Evolutionary conservation across 495 filamentous ascomycete species (phyloP), one percentile per base, ranked within the genome.

Genomic region (Podospora appendiculata): DNA sequence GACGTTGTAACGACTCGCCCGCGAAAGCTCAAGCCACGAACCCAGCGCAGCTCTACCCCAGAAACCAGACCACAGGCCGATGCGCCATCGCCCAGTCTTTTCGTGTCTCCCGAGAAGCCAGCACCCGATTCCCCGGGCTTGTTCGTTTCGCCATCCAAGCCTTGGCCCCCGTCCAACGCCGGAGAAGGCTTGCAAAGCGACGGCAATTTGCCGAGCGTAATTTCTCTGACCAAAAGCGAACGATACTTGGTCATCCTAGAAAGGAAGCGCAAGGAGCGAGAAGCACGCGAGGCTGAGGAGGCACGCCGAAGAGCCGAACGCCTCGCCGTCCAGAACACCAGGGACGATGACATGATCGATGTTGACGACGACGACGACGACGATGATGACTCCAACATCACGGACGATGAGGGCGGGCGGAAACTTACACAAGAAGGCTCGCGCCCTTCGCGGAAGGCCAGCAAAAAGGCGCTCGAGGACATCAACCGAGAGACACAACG

Each of bases 401-500:
- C 73, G 9, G 80, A 85, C 54, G 79, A 78, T 36, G 74, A 71
- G 8, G 79, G 74, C 34, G 84, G 70, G 6, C 69, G 73, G 35
- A 82, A 76, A 52, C 65, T 88, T 33, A 80, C 80, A 1, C 84
- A 88, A 52, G 73, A 84, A 8, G 66, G 41, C 1, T 32, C 47
- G 6, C 47, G 81, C 12, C 81, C 83, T 7, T 86, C 89, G 6
- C 81, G 93, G 1, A 95, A 90, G 59, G 93, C 93, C 4, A 89
- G 91, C 70, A 97, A 94, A 72, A 96, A 92, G 72, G 93, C 94
- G 0, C 51, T 95, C n/a, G 88, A 96, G 67, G 92, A 97, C 61
- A 95, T 97, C 84, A 81, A 81, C 51, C 77, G 88, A 41, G 93
- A 97, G 68, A 96, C 92, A 1, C 91, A 96, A 67, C 84, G 94